These are phyloP conservation scores for Sporobolomyces pararoseus DNA, from an alignment of 768 basidiomycete genomes.

Conservation along the genomic window DNA sequence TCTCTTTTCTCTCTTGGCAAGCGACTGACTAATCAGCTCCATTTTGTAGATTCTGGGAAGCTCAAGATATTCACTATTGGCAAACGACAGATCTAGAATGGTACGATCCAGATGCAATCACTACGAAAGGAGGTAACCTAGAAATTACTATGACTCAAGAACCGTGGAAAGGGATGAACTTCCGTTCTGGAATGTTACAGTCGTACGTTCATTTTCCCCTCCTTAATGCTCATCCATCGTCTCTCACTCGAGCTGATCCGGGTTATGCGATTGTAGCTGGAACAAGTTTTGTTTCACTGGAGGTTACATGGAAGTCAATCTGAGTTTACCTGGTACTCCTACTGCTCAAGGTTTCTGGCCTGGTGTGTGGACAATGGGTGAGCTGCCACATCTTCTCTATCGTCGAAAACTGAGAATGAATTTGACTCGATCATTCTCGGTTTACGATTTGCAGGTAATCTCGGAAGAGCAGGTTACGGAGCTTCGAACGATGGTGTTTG, in stretches of 20 bases:
- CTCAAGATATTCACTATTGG: slow-evolving; percentile 52
- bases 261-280: background rate
- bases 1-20: slow-evolving; percentile 1
- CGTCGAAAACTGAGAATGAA: background rate
- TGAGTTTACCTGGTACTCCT: slow-evolving; percentile 20
- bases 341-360: slow-evolving; percentile 35
- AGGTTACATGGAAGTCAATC: slow-evolving; percentile 41
- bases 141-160: slow-evolving; percentile 33
- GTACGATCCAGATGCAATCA: slow-evolving; percentile 51
- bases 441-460: slow-evolving; percentile 57
- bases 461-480: slow-evolving; percentile 82
- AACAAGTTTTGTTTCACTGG: slow-evolving; percentile 47
- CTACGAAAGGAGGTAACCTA: slow-evolving; percentile 49
- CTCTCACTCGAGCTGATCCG: no score
- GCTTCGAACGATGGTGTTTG: slow-evolving; percentile 74
- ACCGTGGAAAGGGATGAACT: slow-evolving; percentile 31
- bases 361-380: slow-evolving; percentile 24
- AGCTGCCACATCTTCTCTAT: background rate
- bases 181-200: slow-evolving; percentile 41
- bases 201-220: slow-evolving; percentile 24
- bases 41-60: slow-evolving; percentile 51
- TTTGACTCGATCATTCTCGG: background rate
- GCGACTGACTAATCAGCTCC: background rate
- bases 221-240: no score
- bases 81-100: slow-evolving; percentile 47